Evolutionary conservation across 306 rosid species (phyloP).

Genomic region (Quercus ilex): DNA sequence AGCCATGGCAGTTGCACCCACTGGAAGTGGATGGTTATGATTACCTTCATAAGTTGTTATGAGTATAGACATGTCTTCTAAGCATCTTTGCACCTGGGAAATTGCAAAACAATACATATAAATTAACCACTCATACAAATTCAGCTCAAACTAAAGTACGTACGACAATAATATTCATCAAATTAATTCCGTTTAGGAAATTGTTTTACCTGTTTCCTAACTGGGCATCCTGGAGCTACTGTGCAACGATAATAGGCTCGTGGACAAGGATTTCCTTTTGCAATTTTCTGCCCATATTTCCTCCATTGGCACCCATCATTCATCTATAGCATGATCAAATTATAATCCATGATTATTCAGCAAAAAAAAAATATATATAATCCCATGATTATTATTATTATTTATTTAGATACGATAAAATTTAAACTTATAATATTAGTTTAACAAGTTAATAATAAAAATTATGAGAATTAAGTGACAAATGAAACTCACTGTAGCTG

Average conservation of each 20-base stretch:
- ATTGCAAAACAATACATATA: background rate
- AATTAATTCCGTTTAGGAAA: background rate
- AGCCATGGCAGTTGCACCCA: slow-evolving; percentile 94
- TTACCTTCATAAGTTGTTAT: slow-evolving; percentile 97
- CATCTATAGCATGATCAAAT: slow-evolving; percentile 43
- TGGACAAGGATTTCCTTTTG: slow-evolving; percentile 95
- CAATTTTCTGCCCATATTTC: slow-evolving; percentile 92
- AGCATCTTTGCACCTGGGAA: slow-evolving; percentile 84
- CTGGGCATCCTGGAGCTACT: slow-evolving; percentile 83
- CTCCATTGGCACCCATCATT: slow-evolving; percentile 98
- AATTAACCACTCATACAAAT: background rate
- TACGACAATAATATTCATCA: too few relatives aligned
- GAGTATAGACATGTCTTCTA: slow-evolving; percentile 91
- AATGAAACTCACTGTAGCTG: slow-evolving; percentile 63
- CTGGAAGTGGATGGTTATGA: slow-evolving; percentile 93
- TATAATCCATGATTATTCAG: background rate
- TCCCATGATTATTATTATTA: too few relatives aligned
- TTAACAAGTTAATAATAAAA: background rate
- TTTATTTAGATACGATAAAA: too few relatives aligned
- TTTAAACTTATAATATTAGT: too few relatives aligned
- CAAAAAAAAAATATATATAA: too few relatives aligned
- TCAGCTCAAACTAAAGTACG: background rate
- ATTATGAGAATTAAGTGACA: background rate
- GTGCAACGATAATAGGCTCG: slow-evolving; percentile 97
- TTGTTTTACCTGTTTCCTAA: slow-evolving; percentile 71